Evolutionary conservation across 2,329 filamentous ascomycete genomes (phyloP), one percentile per base, ranked within the genome.

Genomic region (Hypoxylon sp.): DNA sequence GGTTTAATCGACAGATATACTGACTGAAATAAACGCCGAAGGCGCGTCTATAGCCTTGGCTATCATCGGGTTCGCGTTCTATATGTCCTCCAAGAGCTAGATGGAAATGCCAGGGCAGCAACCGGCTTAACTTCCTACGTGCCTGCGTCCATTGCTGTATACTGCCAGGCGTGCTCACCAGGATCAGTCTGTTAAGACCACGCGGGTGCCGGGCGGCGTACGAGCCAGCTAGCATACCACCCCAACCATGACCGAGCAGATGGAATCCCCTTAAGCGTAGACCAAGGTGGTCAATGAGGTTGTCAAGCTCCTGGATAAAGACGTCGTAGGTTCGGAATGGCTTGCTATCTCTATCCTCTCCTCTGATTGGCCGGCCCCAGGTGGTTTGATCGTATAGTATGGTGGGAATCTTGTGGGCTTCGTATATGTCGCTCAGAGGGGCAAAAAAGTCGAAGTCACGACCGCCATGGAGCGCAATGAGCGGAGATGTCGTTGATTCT

Each of bases 381-480:
- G 83, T 83, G 54, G 85, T 72, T 62, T 85, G 83, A 64, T 86
- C 83, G 72, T 85, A 86, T 66, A 84, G 76, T 20, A 85, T 22
- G 11, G 69, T 22, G 3, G 68, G 67, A 39, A 68, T 56, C 1
- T 53, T 50, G 4, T 32, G 43, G 32, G 34, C 11, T 30, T 54
- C 48, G 15, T 61, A 56, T 4, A 91, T 82, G 19, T 85, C 81
- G 57, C 87, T 81, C 59, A 91, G 79, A 10, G 87, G 86, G 22
- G 87, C 85, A 4, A 90, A 80, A 70, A 89, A 82, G 68, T 88
- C 82, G 67, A 90, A 87, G n/a, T 82, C 82, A 1, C 67, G 68
- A 1, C 68, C 68, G 2, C 68, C 68, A 54, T 67, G 65, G 3
- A 71, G 59, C 4, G 49, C 56, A 37, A 71, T 53, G n/a, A 71